phyloP scores from a whole-genome alignment of 2,329 filamentous ascomycete genomes.

The Hypoxylon sp. region DNA sequence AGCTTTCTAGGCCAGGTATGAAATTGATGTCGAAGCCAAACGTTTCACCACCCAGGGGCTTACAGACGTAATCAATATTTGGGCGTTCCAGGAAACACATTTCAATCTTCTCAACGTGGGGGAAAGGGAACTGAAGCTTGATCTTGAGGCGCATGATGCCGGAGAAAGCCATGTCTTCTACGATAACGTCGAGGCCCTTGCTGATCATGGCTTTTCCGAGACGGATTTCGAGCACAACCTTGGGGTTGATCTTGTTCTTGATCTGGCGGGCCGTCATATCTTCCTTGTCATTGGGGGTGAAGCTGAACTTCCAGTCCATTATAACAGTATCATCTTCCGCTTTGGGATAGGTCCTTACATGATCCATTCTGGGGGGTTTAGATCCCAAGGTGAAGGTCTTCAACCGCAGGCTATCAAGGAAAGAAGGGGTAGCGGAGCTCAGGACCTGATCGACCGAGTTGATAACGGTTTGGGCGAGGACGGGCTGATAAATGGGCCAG shows the following conservation, averaged over 20 bases:
- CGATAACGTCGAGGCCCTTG: conserved; percentile 96
- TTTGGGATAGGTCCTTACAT: conserved; percentile 97
- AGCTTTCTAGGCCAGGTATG: conserved; percentile 89
- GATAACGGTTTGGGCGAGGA: conserved; percentile 90
- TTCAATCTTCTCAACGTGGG: conserved; percentile 92
- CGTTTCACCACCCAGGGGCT: conserved; percentile 92
- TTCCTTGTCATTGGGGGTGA: conserved; percentile 91
- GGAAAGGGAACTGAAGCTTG: conserved; percentile 95
- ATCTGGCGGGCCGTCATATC: conserved; percentile 91
- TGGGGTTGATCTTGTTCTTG: conserved; percentile 96
- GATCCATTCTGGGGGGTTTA: conserved; percentile 94
- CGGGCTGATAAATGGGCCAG: conserved; percentile 98
- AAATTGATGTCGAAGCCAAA: conserved; percentile 99
- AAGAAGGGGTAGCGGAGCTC: conserved; percentile 88
- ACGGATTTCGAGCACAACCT: conserved; percentile 92
- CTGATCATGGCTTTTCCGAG: conserved; percentile 96
- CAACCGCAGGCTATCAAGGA: conserved; percentile 91
- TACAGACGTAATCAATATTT: conserved; percentile 95
- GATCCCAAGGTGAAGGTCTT: conserved; percentile 93
- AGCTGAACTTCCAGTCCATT: conserved; percentile 99
- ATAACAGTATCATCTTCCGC: conserved; percentile 93
- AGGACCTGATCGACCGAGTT: conserved; percentile 95
- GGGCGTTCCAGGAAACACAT: conserved; percentile 93
- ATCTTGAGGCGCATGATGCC: conserved; percentile 97
- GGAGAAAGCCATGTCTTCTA: conserved; percentile 96